Percentiles rank a stretch among this genome's conserved stretches.
phyloP scores from a whole-genome alignment of 2,329 filamentous ascomycete species.

The Aureobasidium namibiae region DNA sequence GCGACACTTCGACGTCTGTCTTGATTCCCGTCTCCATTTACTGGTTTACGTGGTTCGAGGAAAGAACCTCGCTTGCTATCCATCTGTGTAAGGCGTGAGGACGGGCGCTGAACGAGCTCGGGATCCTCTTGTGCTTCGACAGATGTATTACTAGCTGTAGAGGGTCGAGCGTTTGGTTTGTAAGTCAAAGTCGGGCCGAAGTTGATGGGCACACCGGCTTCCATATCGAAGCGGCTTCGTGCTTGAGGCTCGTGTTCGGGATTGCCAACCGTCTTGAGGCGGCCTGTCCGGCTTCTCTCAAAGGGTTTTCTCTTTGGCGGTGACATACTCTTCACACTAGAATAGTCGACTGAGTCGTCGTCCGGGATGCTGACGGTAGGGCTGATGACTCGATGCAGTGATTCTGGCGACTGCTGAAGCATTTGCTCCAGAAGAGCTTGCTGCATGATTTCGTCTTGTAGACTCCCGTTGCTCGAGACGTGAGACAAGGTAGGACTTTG shows the following conservation, averaged over 20 bases:
- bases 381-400: conserved; percentile 16
- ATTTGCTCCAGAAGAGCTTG: conserved; percentile 35
- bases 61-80: conserved; percentile 24
- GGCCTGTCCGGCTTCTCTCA: conserved; percentile 67
- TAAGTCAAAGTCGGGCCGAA: conserved; percentile 80
- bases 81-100: conserved; percentile 7
- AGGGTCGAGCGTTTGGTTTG: conserved; percentile 46
- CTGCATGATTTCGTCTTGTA: conserved; percentile 37
- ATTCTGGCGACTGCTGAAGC: conserved; percentile 22
- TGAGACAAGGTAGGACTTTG: conserved; percentile 16
- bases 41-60: conserved; percentile 23
- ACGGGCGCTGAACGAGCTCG: conserved; percentile 1
- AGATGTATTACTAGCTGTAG: conserved; percentile 36
- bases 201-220: conserved; percentile 58
- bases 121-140: background rate
- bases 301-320: conserved; percentile 40
- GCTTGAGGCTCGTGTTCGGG: conserved; percentile 37
- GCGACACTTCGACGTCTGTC: conserved; percentile 57
- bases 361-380: conserved; percentile 47
- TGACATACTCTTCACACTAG: conserved; percentile 49
- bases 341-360: conserved; percentile 63
- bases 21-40: conserved; percentile 26
- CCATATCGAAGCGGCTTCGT: conserved; percentile 30
- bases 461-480: conserved; percentile 32
- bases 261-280: conserved; percentile 67